Evolutionary conservation across 2,329 filamentous ascomycete species (phyloP).

Genomic region (Ophiostoma quercus): DNA sequence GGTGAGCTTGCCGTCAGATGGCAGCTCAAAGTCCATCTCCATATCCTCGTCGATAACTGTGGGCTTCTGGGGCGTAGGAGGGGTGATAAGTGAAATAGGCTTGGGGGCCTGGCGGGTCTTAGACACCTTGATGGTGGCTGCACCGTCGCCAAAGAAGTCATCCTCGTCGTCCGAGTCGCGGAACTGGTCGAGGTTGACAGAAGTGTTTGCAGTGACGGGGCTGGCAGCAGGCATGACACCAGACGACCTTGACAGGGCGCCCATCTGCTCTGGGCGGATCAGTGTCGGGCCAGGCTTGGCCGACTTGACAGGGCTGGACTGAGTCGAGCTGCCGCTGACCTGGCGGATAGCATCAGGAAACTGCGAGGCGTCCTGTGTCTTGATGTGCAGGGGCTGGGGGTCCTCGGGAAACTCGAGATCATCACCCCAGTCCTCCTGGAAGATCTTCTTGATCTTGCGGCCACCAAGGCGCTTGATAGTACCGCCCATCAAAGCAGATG

Average conservation of each 20-base stretch:
- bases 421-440: constrained; percentile 76
- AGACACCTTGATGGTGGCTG: constrained; percentile 62
- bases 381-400: constrained; percentile 59
- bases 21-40: constrained; percentile 67
- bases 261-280: constrained; percentile 34
- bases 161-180: constrained; percentile 57
- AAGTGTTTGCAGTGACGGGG: background rate
- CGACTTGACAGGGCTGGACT: constrained; percentile 44
- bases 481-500: constrained; percentile 83
- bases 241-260: constrained; percentile 35
- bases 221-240: constrained; percentile 33
- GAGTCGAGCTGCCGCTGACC: constrained; percentile 54
- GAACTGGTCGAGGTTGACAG: constrained; percentile 57
- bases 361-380: constrained; percentile 52
- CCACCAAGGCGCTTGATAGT: constrained; percentile 86
- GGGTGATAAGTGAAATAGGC: constrained; percentile 50
- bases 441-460: constrained; percentile 64
- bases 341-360: constrained; percentile 67
- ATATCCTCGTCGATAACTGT: constrained; percentile 57
- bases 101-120: constrained; percentile 52
- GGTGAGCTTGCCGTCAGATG: constrained; percentile 59
- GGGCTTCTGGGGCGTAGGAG: constrained; percentile 50
- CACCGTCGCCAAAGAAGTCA: constrained; percentile 58
- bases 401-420: constrained; percentile 64
- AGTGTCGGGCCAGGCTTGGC: constrained; percentile 30